phyloP scores from a whole-genome alignment of 768 basidiomycete genomes.

The Leccinum uliginosum region DNA sequence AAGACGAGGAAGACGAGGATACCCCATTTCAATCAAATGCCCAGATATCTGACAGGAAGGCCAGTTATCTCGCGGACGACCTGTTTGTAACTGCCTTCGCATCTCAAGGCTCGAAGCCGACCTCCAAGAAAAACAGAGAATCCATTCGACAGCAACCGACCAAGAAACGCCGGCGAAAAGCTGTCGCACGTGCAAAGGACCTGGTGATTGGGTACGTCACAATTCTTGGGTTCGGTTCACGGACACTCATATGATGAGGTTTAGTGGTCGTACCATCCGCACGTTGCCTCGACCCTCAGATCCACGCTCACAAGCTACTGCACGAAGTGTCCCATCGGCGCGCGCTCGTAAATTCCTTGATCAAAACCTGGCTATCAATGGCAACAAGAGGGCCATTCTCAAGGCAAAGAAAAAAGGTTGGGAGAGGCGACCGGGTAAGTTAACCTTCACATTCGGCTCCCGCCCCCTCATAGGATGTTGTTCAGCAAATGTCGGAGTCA shows the following conservation, averaged over 20 bases:
- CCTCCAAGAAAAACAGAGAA: conserved; percentile 18
- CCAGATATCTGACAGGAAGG: conserved; percentile 28
- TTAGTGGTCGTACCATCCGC: conserved; percentile 52
- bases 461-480: background rate
- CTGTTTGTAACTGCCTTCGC: conserved; percentile 57
- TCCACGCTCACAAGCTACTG: conserved; percentile 31
- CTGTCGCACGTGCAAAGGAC: conserved; percentile 40
- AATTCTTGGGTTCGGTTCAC: background rate
- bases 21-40: background rate
- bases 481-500: conserved; percentile 53
- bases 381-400: conserved; percentile 20
- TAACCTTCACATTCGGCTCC: background rate
- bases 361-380: conserved; percentile 46
- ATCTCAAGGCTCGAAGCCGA: conserved; percentile 22
- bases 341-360: conserved; percentile 51
- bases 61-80: conserved; percentile 61
- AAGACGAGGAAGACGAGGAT: conserved; percentile 12
- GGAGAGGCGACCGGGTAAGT: conserved; percentile 57
- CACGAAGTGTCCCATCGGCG: conserved; percentile 44
- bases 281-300: conserved; percentile 34
- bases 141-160: conserved; percentile 20
- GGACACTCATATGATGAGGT: conserved; percentile 3
- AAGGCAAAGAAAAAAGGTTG: conserved; percentile 44
- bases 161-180: conserved; percentile 32
- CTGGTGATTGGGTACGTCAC: conserved; percentile 47